Conservation (phyloP, 805 yeast species). For the Yarrowia sp. region DNA sequence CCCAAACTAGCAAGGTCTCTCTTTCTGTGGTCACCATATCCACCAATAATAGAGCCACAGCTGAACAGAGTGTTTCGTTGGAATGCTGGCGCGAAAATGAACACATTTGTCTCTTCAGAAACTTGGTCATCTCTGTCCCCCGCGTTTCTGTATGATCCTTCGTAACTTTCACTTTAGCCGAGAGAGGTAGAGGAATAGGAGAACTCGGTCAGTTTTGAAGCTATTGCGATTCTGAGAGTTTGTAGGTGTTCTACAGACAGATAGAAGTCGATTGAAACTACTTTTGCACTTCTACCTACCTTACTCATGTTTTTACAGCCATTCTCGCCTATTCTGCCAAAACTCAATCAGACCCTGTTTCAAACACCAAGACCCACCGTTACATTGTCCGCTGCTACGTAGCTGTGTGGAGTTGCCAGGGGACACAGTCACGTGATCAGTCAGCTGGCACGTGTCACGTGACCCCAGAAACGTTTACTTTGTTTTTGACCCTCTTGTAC, state of each 20-base stretch:
- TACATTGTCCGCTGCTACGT: slow-evolving; percentile 6
- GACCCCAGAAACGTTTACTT: neutral
- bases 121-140: neutral
- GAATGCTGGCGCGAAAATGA: neutral
- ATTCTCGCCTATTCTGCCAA: neutral
- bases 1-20: neutral
- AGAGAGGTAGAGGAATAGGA: neutral
- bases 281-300: too few relatives aligned
- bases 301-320: too few relatives aligned
- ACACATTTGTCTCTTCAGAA: neutral
- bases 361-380: slow-evolving; percentile 1
- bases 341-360: neutral
- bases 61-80: neutral
- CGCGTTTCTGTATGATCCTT: neutral
- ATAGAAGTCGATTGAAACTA: too few relatives aligned
- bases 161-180: neutral
- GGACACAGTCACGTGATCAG: neutral
- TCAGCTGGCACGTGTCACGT: neutral
- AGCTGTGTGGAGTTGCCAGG: too few relatives aligned
- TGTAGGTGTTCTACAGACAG: too few relatives aligned
- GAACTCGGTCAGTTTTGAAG: neutral
- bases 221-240: neutral
- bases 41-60: neutral
- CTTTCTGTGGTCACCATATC: neutral
- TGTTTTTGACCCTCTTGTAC: too few relatives aligned